Percentiles rank a stretch among this genome's conserved stretches.
Evolutionary conservation across 2,329 filamentous ascomycete species (phyloP).

Genomic region (Colletotrichum cereale): DNA sequence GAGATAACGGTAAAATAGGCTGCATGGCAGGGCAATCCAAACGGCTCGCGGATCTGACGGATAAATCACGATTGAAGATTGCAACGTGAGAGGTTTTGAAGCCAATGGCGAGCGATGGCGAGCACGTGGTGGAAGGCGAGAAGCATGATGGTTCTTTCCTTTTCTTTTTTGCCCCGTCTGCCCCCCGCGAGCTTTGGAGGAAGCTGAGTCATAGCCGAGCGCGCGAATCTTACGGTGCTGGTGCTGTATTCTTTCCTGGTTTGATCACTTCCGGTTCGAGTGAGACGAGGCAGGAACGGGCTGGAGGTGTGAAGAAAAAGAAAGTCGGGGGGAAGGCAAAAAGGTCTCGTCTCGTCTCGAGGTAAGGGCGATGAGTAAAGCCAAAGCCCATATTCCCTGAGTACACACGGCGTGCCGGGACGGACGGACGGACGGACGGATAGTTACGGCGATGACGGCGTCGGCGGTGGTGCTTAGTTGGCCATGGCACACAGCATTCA

Average conservation of each 20-base stretch:
- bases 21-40: not conserved
- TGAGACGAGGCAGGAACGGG: too few species aligned
- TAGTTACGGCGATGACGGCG: not conserved
- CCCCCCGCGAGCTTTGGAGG: not conserved
- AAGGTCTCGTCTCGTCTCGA: not conserved
- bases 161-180: not conserved
- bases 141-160: constrained; percentile 10
- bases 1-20: not conserved
- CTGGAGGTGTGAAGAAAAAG: not conserved
- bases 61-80: not conserved
- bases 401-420: constrained; percentile 2
- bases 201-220: constrained; percentile 21
- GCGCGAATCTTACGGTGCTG: not conserved
- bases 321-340: not conserved
- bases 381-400: not conserved
- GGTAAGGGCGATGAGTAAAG: not conserved
- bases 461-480: not conserved
- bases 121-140: constrained; percentile 23
- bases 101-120: constrained; percentile 23
- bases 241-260: not conserved
- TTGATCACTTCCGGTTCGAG: not conserved
- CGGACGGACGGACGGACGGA: not conserved
- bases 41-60: constrained; percentile 9
- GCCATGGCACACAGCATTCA: not conserved
- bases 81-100: not conserved